phyloP scores from a whole-genome alignment of 139 green algal genomes.

The Tetraselmis striata region DNA sequence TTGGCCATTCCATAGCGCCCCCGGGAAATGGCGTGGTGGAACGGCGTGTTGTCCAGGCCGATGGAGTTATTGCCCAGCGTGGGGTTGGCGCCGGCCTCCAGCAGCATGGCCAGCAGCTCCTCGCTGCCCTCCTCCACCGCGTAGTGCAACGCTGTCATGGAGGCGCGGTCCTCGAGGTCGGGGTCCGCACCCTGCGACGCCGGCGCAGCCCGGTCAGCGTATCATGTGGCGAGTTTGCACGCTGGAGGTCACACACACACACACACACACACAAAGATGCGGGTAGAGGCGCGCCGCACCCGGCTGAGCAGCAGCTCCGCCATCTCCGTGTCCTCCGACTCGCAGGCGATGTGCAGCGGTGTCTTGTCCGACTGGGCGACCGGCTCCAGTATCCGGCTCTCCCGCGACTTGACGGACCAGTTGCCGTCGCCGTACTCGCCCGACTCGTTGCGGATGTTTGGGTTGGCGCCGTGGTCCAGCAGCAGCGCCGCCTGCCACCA shows the following conservation, averaged over 20 bases:
- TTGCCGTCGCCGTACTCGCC: not conserved
- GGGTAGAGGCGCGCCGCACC: not conserved
- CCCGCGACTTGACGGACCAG: not conserved
- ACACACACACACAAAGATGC: not conserved
- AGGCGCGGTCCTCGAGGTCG: not conserved
- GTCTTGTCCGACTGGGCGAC: not conserved
- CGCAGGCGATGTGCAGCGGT: not conserved
- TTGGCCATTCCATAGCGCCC: not conserved
- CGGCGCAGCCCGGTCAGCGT: too few species aligned
- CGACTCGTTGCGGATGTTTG: not conserved
- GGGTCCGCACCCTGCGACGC: not conserved
- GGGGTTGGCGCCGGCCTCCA: not conserved
- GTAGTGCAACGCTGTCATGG: not conserved
- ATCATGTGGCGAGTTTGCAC: too few species aligned
- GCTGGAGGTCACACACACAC: not conserved
- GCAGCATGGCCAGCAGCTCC: not conserved
- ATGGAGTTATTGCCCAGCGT: not conserved
- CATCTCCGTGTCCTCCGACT: not conserved
- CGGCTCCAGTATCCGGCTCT: not conserved
- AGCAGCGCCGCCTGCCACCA: not conserved
- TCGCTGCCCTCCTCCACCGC: not conserved
- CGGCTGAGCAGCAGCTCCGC: not conserved
- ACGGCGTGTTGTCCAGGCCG: not conserved
- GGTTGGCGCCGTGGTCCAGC: not conserved
- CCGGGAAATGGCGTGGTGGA: not conserved